These are phyloP conservation scores for Candida awuae DNA, from an alignment of 805 yeast genomes.

Conservation along the genomic window DNA sequence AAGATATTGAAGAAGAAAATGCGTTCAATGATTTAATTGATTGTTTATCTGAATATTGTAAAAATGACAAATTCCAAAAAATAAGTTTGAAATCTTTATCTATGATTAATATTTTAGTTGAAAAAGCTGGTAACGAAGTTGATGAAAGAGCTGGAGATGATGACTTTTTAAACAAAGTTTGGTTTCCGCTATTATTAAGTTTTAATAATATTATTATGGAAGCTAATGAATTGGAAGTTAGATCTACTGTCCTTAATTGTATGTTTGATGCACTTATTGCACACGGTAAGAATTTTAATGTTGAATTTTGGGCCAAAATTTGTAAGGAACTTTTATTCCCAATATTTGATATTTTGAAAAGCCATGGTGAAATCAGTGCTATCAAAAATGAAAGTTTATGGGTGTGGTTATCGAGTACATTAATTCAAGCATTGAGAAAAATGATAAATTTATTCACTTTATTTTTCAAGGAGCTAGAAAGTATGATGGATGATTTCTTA, in stretches of 20 bases:
- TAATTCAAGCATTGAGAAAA: constrained; percentile 89
- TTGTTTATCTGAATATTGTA: constrained; percentile 74
- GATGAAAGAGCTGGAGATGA: constrained; percentile 20
- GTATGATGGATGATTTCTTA: constrained; percentile 71
- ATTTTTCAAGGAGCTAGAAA: constrained; percentile 69
- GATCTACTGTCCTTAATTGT: constrained; percentile 77
- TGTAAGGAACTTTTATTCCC: constrained; percentile 81
- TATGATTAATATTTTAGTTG: constrained; percentile 54
- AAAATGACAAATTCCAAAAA: constrained; percentile 76
- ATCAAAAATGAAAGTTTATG: constrained; percentile 72
- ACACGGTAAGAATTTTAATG: constrained; percentile 69
- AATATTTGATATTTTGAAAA: constrained; percentile 71
- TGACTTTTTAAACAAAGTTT: constrained; percentile 45
- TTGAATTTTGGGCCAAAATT: constrained; percentile 73
- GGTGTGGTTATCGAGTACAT: constrained; percentile 94
- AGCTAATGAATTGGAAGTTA: constrained; percentile 88
- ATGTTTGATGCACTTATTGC: constrained; percentile 75
- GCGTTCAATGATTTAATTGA: constrained; percentile 57
- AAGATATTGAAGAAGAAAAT: constrained; percentile 60
- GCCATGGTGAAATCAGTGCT: constrained; percentile 64
- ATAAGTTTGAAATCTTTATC: constrained; percentile 75
- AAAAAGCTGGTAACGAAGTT: constrained; percentile 44
- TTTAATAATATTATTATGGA: constrained; percentile 87
- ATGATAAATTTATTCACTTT: constrained; percentile 76
- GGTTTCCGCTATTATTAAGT: constrained; percentile 84